Evolutionary conservation across 371 early-diverging fungal genomes (phyloP), one percentile per base, ranked within the genome.

Genomic region (Rhizomucor miehei): DNA sequence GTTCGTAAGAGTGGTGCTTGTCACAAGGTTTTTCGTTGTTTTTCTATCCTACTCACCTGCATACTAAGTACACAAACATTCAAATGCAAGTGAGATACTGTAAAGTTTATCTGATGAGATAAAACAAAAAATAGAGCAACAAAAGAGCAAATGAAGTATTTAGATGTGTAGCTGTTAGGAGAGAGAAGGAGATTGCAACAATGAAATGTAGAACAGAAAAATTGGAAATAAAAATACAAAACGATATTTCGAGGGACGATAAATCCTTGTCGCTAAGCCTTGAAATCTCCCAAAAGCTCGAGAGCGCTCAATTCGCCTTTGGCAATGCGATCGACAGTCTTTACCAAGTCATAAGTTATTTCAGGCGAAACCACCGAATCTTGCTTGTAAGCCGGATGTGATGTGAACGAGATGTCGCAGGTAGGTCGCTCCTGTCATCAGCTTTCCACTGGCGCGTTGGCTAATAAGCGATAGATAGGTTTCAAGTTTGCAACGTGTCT

Each of bases 361-460:
- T 82, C 71, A 17, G 89, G 78, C 3, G 84, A 75, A 1, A 99
- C 90, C 0, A 91, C 87, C 17, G 94, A 92, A 66, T 99, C 99
- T 14, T 88, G 80, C 61, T 91, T 86, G 79, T 99, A 99, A 8
- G 77, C 89, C 1, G 92, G 89, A 59, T 99, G 99, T n/a, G 55
- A 67, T 34, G 71, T 79, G 25, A n/a, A 98, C 92, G 75, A 96
- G 95, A 21, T 90, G 74, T 45, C 99, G 86, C 24, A 96, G 87
- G 87, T 92, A 99, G 6, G 88, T 81, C 8, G 98, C 98, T 3
- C 86, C 85, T 0, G 98, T 98, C 79, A 90, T 84, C 17, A 94
- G 64, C 21, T 77, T 71, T 1, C 82, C 97, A 51, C 87, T 84
- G 1, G 97, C 95, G 48, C 91, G 86, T 40, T 84, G 80, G 41